Evolutionary conservation across 2,329 filamentous ascomycete species (phyloP).

Genomic region (Penicillium sp.): DNA sequence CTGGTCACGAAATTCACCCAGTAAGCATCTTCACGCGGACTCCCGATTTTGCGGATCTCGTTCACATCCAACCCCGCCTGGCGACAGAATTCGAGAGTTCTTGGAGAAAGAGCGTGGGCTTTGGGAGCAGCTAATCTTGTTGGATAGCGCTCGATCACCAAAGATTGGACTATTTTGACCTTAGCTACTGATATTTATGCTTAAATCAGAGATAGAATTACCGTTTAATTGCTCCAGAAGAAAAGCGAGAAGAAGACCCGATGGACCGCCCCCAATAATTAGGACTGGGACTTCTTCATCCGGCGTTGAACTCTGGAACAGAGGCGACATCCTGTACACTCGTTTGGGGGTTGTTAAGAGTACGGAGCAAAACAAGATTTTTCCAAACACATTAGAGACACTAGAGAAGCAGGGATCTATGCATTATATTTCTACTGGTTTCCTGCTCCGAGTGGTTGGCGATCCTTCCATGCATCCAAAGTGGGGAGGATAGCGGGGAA

Average conservation of each 20-base stretch:
- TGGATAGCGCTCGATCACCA: conserved; percentile 36
- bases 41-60: conserved; percentile 27
- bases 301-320: neutral
- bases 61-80: conserved; percentile 33
- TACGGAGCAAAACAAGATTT: too few relatives aligned
- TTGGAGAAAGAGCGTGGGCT: conserved; percentile 34
- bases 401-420: too few relatives aligned
- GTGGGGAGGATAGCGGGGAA: neutral
- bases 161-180: conserved; percentile 21
- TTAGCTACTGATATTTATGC: neutral
- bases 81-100: conserved; percentile 34
- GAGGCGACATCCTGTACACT: neutral
- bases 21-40: conserved; percentile 34
- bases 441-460: too few relatives aligned
- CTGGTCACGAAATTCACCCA: conserved; percentile 50
- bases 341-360: too few relatives aligned
- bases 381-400: too few relatives aligned
- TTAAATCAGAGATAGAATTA: conserved; percentile 10
- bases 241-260: conserved; percentile 40
- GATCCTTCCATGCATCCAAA: neutral
- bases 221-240: conserved; percentile 38
- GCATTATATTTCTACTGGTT: too few relatives aligned
- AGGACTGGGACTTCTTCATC: conserved; percentile 23
- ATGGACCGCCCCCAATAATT: conserved; percentile 43
- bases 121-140: conserved; percentile 32